Evolutionary conservation across 306 rosid species (phyloP).

Genomic region (Cucumis hystrix): DNA sequence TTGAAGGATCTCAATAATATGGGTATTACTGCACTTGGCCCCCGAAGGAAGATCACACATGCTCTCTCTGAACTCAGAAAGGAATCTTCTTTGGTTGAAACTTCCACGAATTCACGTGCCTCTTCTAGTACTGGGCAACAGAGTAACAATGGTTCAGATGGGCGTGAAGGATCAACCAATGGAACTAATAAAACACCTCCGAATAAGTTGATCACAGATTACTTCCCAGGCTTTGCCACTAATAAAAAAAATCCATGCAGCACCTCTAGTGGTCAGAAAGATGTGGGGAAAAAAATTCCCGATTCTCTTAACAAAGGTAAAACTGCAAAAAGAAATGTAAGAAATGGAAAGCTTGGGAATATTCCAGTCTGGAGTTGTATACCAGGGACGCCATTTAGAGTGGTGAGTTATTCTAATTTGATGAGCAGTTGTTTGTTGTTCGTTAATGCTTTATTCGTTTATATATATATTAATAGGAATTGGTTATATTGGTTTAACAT

Average conservation of each 20-base stretch:
- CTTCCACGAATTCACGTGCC: constrained; percentile 10
- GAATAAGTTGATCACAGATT: constrained; percentile 81
- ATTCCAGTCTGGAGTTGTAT: constrained; percentile 76
- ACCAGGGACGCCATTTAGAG: constrained; percentile 84
- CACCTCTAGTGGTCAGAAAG: constrained; percentile 18
- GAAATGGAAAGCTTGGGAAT: constrained; percentile 39
- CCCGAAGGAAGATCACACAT: constrained; percentile 71
- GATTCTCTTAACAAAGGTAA: constrained; percentile 27
- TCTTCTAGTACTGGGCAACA: constrained; percentile 19
- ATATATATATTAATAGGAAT: background rate
- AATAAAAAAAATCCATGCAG: constrained; percentile 37
- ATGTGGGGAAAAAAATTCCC: constrained; percentile 16
- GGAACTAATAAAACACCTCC: constrained; percentile 32
- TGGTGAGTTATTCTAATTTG: constrained; percentile 29
- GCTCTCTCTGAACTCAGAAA: constrained; percentile 55
- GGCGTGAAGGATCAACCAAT: constrained; percentile 24
- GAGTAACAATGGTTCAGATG: constrained; percentile 25
- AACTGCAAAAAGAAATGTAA: constrained; percentile 19
- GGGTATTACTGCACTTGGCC: constrained; percentile 80
- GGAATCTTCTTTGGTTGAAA: constrained; percentile 22
- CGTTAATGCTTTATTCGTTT: background rate
- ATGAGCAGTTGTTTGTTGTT: background rate
- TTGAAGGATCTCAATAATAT: constrained; percentile 63
- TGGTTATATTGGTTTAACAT: background rate
- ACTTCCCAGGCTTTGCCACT: constrained; percentile 42